phyloP scores from a whole-genome alignment of 169 alveolate species.

The Plasmodium vivax region DNA sequence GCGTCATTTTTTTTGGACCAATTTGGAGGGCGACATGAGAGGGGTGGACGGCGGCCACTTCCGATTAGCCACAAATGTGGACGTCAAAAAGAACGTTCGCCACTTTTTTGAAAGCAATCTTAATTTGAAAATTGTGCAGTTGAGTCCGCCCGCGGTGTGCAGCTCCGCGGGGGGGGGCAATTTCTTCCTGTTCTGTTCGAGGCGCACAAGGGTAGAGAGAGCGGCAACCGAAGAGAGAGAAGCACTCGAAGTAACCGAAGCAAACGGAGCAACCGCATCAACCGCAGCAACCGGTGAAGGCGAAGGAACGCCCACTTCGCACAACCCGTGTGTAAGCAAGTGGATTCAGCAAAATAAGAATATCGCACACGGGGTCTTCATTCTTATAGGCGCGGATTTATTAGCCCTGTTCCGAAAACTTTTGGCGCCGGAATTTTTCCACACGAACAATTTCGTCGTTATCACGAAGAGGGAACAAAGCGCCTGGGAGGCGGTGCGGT shows the following conservation, averaged over 20 bases:
- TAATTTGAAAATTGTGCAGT: not conserved
- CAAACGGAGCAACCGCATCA: not conserved
- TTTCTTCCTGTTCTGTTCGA: conserved; percentile 14
- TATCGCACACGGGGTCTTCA: conserved; percentile 15
- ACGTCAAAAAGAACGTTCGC: not conserved
- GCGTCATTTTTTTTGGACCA: conserved; percentile 3
- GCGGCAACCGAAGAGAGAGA: too few species aligned
- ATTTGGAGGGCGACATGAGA: not conserved
- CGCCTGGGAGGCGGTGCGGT: not conserved
- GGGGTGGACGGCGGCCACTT: not conserved
- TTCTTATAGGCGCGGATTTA: conserved; percentile 42
- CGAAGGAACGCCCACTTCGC: not conserved
- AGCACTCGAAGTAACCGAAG: too few species aligned
- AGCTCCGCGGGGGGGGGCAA: not conserved
- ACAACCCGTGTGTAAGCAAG: not conserved
- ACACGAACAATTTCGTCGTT: conserved; percentile 30
- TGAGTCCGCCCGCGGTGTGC: not conserved
- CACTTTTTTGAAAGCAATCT: conserved; percentile 4
- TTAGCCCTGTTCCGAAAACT: conserved; percentile 6
- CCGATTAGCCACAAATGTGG: not conserved
- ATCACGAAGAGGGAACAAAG: not conserved
- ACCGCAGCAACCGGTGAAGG: not conserved
- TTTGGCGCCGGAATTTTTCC: conserved; percentile 2
- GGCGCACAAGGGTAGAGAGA: not conserved
- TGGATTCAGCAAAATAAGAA: conserved; percentile 27